Conservation (phyloP, 2,329 filamentous ascomycete species). For the Xylariomycetidae sp. region DNA sequence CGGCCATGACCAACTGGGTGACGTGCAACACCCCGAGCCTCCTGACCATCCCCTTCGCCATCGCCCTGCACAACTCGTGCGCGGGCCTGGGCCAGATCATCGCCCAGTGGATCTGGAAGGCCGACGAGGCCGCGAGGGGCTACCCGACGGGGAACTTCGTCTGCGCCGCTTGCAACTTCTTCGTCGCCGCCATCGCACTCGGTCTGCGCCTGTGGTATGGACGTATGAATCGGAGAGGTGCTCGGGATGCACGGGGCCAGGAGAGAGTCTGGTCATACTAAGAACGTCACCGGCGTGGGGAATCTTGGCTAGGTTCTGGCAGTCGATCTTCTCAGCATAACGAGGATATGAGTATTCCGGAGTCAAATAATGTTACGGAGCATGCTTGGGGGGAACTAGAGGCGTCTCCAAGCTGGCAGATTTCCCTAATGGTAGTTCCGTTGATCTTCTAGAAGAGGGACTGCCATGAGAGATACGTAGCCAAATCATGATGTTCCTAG, state of each 20-base stretch:
- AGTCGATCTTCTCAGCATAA: too few species aligned
- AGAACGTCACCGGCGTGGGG: too few species aligned
- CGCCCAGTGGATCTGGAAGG: constrained; percentile 35
- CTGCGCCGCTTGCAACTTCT: constrained; percentile 33
- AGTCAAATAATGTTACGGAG: too few species aligned
- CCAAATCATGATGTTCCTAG: too few species aligned
- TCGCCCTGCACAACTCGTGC: constrained; percentile 32
- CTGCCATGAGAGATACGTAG: too few species aligned
- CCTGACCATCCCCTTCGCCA: constrained; percentile 31
- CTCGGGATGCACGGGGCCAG: constrained; percentile 15
- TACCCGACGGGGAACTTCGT: constrained; percentile 36
- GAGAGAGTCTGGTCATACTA: constrained; percentile 20
- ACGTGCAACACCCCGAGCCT: constrained; percentile 33
- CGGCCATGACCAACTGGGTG: constrained; percentile 32
- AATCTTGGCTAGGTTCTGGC: too few species aligned
- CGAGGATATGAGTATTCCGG: too few species aligned
- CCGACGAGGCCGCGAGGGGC: constrained; percentile 21
- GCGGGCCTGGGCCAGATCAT: constrained; percentile 34
- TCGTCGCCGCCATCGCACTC: constrained; percentile 16
- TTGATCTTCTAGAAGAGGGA: too few species aligned
- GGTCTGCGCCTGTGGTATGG: constrained; percentile 17
- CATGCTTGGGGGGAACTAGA: too few species aligned
- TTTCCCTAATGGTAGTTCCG: too few species aligned
- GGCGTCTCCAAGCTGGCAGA: too few species aligned
- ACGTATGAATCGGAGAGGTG: constrained; percentile 18